Base-by-base conservation (phyloP, 805 yeast species). In the Starmerella bombi region DNA sequence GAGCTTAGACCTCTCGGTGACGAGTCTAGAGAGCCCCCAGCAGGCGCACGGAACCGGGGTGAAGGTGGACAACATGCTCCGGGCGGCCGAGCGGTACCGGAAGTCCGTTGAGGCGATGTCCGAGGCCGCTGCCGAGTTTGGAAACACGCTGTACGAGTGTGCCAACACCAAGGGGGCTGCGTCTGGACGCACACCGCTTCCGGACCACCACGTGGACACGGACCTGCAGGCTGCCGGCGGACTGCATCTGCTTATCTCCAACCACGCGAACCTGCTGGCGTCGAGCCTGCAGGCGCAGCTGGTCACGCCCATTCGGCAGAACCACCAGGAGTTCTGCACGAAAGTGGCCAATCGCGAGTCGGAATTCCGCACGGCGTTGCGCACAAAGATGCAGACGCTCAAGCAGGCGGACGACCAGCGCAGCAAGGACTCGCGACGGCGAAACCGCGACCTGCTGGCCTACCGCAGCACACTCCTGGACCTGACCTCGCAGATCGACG, bases 171-270 rank as follows among this genome's bases (percentile, higher is more conserved):
- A 75, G 54, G 83, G 83, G 23, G 44, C 48, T 3, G 40, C 45
- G 4, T 36, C 43, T 4, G 50, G 40, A n/a, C 41, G 36, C 19
- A 45, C 46, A 20, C 23, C 39, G 16, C 34, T 44, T 21, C 44
- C 45, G 10, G 46, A 41, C 8, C 46, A 46, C 36, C 3, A 27
- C 12, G 70, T 77, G 16, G 75, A 74, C 14, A 59, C 78, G 48
- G 83, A 83, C 7, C 57, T 83, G 14, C 60, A 74, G 50, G 70
- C 75, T 36, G 80, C 86, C 2, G 77, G 84, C 32, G 93, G 94
- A 0, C 62, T 84, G 40, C 86, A 81, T 50, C 75, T 72, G 53
- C 64, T 84, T 32, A 70, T 81, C 16, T 75, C 88, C 0, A 82
- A 81, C 55, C 91, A 82, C 55, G 79, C 80, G 45, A 77, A 75